Conservation (phyloP, 768 basidiomycete genomes). For the Hypsizygus marmoreus region DNA sequence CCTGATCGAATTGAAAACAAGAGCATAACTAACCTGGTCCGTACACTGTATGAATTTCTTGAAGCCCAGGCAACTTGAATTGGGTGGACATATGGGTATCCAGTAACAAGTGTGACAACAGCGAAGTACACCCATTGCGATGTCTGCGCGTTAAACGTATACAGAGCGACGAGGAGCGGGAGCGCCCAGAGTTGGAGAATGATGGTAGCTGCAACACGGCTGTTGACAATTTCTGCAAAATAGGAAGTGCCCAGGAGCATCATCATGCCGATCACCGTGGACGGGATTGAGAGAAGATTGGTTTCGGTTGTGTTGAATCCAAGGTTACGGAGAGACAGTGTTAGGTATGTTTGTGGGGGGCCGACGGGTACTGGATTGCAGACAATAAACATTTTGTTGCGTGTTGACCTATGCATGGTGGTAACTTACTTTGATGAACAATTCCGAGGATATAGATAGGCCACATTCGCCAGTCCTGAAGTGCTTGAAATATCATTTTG, state of each 20-base stretch:
- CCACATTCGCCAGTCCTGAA: conserved; percentile 67
- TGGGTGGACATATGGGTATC: conserved; percentile 54
- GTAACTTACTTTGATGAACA: conserved; percentile 48
- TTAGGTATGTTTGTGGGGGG: conserved; percentile 64
- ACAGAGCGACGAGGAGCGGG: conserved; percentile 58
- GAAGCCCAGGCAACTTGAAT: conserved; percentile 61
- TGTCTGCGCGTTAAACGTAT: conserved; percentile 48
- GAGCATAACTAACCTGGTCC: conserved; percentile 45
- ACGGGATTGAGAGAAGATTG: conserved; percentile 65
- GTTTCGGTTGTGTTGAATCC: conserved; percentile 66
- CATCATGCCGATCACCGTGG: conserved; percentile 51
- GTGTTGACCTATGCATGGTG: neutral
- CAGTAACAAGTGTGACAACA: conserved; percentile 55
- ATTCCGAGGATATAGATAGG: conserved; percentile 62
- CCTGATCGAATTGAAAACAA: neutral
- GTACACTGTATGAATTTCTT: conserved; percentile 60
- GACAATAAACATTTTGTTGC: neutral
- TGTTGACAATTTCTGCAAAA: conserved; percentile 57
- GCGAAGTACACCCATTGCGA: conserved; percentile 59
- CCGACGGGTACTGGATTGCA: conserved; percentile 49
- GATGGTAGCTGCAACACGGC: conserved; percentile 53
- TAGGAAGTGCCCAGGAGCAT: conserved; percentile 50
- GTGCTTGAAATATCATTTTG: conserved; percentile 49
- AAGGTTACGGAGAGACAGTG: conserved; percentile 59
- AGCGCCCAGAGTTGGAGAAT: conserved; percentile 64